Evolutionary conservation across 176 grass and related monocot genomes (phyloP).

Genomic region (Typha latifolia): DNA sequence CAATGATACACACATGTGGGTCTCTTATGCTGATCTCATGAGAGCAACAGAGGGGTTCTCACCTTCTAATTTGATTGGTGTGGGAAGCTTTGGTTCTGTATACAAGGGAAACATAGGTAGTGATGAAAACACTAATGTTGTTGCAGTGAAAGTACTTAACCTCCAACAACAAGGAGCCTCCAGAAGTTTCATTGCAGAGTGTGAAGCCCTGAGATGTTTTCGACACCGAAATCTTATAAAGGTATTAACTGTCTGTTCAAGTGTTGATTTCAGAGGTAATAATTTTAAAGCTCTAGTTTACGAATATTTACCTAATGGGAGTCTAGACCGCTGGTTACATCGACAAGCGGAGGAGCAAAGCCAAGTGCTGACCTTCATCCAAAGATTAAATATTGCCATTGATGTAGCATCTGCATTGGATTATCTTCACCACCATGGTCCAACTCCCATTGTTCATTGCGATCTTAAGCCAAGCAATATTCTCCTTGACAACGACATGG

Average conservation of each 20-base stretch:
- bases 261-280: slow-evolving; percentile 24
- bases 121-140: slow-evolving; percentile 1
- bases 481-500: too few relatives aligned
- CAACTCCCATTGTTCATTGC: slow-evolving; percentile 7
- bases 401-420: slow-evolving; percentile 12
- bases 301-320: not conserved
- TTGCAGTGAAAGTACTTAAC: slow-evolving; percentile 43
- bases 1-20: too few relatives aligned
- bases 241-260: slow-evolving; percentile 44
- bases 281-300: slow-evolving; percentile 32
- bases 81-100: not conserved
- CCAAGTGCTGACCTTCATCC: not conserved
- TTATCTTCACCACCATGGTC: slow-evolving; percentile 10
- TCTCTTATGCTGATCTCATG: slow-evolving; percentile 1
- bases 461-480: slow-evolving; percentile 23
- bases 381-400: slow-evolving; percentile 14
- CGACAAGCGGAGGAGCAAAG: not conserved
- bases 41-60: slow-evolving; percentile 9
- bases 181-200: slow-evolving; percentile 44
- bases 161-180: not conserved
- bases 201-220: slow-evolving; percentile 30
- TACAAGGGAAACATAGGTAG: slow-evolving; percentile 20
- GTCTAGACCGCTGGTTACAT: slow-evolving; percentile 52
- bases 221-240: slow-evolving; percentile 46
- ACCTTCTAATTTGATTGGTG: slow-evolving; percentile 6